Percentiles rank a stretch among this genome's conserved stretches.
These are phyloP conservation scores for Tetrapisispora namnaoensis DNA, from an alignment of 805 yeast species.

Conservation along the genomic window DNA sequence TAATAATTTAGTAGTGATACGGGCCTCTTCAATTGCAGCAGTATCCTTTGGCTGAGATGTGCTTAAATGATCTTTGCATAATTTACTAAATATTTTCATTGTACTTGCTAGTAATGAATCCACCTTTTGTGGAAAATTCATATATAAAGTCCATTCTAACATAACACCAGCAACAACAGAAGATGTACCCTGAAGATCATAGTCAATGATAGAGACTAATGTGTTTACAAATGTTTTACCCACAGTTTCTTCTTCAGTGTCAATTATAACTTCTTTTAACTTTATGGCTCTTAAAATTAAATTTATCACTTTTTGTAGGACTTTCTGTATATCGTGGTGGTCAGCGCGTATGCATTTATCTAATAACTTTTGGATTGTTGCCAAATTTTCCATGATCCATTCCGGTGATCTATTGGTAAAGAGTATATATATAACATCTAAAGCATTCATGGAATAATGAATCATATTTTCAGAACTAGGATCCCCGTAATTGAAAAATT, in stretches of 20 bases:
- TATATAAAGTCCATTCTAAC: conserved; percentile 69
- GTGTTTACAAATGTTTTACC: conserved; percentile 51
- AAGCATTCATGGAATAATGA: conserved; percentile 79
- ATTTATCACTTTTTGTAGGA: conserved; percentile 64
- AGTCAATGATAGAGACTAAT: conserved; percentile 60
- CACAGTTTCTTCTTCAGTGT: conserved; percentile 51
- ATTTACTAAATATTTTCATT: conserved; percentile 80
- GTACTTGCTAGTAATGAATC: conserved; percentile 68
- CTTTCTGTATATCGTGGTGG: conserved; percentile 80
- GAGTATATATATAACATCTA: conserved; percentile 79
- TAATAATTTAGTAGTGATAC: conserved; percentile 64
- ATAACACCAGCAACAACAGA: conserved; percentile 85
- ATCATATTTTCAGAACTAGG: conserved; percentile 55
- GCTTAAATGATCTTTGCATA: conserved; percentile 79
- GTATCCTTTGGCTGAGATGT: conserved; percentile 36
- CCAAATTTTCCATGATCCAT: conserved; percentile 71
- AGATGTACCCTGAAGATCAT: conserved; percentile 62
- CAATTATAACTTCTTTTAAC: conserved; percentile 35
- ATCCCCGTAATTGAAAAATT: conserved; percentile 73
- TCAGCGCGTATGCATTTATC: conserved; percentile 77
- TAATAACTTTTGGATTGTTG: conserved; percentile 58
- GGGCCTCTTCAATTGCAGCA: conserved; percentile 55
- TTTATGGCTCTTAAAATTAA: conserved; percentile 59
- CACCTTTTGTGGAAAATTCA: conserved; percentile 59
- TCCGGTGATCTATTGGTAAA: conserved; percentile 63